These are phyloP conservation scores for Fusarium circinatum DNA, from an alignment of 2,329 filamentous ascomycete genomes.

Conservation along the genomic window DNA sequence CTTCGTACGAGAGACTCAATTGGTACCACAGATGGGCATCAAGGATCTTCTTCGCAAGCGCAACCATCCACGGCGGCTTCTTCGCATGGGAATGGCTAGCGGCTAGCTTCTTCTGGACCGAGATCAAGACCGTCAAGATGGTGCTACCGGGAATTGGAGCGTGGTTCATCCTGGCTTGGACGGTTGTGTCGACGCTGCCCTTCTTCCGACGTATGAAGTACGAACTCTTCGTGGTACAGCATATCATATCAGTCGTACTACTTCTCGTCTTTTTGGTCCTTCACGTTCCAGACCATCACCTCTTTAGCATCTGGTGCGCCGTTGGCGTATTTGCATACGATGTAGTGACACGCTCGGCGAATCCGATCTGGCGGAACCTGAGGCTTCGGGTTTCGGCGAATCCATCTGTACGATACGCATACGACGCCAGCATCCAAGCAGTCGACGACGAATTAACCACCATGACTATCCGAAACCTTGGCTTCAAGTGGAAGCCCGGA, in stretches of 20 bases:
- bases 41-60: constrained; percentile 37
- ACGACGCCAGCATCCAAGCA: constrained; percentile 32
- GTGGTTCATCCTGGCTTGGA: constrained; percentile 43
- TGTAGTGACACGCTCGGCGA: constrained; percentile 41
- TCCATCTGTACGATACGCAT: constrained; percentile 27
- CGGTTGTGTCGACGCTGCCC: constrained; percentile 33
- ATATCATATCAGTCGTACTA: constrained; percentile 38
- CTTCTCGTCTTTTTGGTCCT: constrained; percentile 37
- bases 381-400: constrained; percentile 25
- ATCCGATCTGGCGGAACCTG: constrained; percentile 42
- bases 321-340: constrained; percentile 41
- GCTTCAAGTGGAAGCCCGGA: constrained; percentile 39
- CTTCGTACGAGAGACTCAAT: constrained; percentile 43
- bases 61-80: constrained; percentile 41
- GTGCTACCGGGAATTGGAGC: constrained; percentile 42
- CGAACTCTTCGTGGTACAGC: constrained; percentile 45
- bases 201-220: constrained; percentile 43
- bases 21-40: constrained; percentile 43
- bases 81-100: constrained; percentile 39
- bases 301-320: constrained; percentile 44
- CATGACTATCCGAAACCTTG: constrained; percentile 34
- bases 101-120: constrained; percentile 42
- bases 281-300: constrained; percentile 42
- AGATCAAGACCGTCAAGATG: constrained; percentile 41
- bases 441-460: constrained; percentile 36